Evolutionary conservation across 2,329 filamentous ascomycete genomes (phyloP).

Genomic region (Monosporascus sp.): DNA sequence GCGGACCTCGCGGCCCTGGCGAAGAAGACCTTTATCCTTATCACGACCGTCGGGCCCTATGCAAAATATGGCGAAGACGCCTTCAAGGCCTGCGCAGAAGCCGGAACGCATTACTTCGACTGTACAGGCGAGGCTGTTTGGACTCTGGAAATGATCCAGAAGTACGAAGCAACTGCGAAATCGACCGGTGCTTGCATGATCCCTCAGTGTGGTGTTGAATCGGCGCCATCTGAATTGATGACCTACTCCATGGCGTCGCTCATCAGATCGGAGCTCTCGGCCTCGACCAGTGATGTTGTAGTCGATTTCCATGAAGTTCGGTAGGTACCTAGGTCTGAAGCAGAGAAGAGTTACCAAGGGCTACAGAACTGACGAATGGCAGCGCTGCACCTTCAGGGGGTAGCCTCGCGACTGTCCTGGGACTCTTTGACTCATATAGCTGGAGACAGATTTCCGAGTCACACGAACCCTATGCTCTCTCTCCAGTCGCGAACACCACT

Average conservation of each 20-base stretch:
- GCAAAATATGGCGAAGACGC: slow-evolving; percentile 49
- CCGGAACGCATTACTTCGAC: slow-evolving; percentile 60
- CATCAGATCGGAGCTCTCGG: slow-evolving; percentile 44
- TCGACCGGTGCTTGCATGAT: slow-evolving; percentile 53
- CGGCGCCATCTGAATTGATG: slow-evolving; percentile 54
- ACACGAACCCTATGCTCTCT: slow-evolving; percentile 48
- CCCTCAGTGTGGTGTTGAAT: slow-evolving; percentile 58
- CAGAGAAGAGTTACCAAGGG: neutral
- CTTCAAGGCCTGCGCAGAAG: slow-evolving; percentile 56
- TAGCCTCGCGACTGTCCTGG: slow-evolving; percentile 62
- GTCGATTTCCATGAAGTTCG: slow-evolving; percentile 40
- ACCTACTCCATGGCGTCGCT: slow-evolving; percentile 48
- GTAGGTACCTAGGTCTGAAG: slow-evolving; percentile 21
- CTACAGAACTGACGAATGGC: slow-evolving; percentile 3
- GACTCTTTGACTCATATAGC: slow-evolving; percentile 47
- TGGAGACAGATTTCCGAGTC: slow-evolving; percentile 41
- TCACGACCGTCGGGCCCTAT: slow-evolving; percentile 58
- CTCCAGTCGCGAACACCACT: slow-evolving; percentile 45
- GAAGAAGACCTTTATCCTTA: slow-evolving; percentile 50
- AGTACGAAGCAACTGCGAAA: slow-evolving; percentile 49
- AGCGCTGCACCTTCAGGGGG: slow-evolving; percentile 55
- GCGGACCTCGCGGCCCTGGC: slow-evolving; percentile 42
- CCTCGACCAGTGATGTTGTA: slow-evolving; percentile 47
- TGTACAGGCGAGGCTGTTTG: slow-evolving; percentile 57
- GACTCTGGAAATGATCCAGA: slow-evolving; percentile 53